A percentile compares a stretch with the other conserved stretches of the same genome.
These are phyloP conservation scores for Xylaria curta DNA, from an alignment of 495 filamentous ascomycete genomes.

Conservation along the genomic window DNA sequence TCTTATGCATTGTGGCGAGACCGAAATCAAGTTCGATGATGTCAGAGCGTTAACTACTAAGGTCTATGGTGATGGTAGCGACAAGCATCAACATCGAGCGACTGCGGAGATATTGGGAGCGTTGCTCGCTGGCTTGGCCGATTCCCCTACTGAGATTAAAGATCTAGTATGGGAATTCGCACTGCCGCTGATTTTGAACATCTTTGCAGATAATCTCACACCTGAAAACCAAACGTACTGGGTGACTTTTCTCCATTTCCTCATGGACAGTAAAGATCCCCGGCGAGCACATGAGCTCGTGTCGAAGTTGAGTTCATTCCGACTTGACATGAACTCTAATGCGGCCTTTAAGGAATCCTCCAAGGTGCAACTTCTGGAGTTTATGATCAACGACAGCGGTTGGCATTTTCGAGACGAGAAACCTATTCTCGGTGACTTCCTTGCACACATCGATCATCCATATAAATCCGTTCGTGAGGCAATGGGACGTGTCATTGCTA, in stretches of 20 bases:
- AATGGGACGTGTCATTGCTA: conserved; percentile 87
- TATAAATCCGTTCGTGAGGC: conserved; percentile 97
- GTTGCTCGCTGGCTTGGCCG: conserved; percentile 74
- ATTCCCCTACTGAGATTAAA: conserved; percentile 71
- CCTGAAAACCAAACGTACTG: conserved; percentile 95
- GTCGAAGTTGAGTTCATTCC: conserved; percentile 82
- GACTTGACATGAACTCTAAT: conserved; percentile 92
- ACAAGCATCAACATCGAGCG: conserved; percentile 97
- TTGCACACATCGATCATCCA: conserved; percentile 91
- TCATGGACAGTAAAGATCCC: conserved; percentile 80
- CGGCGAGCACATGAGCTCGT: conserved; percentile 85
- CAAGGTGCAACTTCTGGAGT: conserved; percentile 90
- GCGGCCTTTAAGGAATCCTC: conserved; percentile 99
- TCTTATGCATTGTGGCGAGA: conserved; percentile 76
- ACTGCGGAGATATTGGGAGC: conserved; percentile 93
- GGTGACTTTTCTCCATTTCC: conserved; percentile 89
- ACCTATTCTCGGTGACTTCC: conserved; percentile 88
- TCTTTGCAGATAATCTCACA: conserved; percentile 88
- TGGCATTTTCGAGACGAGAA: conserved; percentile 96
- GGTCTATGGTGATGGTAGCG: conserved; percentile 88
- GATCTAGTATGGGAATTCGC: conserved; percentile 84
- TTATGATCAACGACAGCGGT: conserved; percentile 83
- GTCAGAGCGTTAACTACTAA: conserved; percentile 76
- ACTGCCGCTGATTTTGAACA: conserved; percentile 84
- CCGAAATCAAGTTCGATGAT: conserved; percentile 81